Evolutionary conservation across 176 grass and related monocot genomes (phyloP), one percentile per base, ranked within the genome.

Genomic region (Cenchrus purpureus): DNA sequence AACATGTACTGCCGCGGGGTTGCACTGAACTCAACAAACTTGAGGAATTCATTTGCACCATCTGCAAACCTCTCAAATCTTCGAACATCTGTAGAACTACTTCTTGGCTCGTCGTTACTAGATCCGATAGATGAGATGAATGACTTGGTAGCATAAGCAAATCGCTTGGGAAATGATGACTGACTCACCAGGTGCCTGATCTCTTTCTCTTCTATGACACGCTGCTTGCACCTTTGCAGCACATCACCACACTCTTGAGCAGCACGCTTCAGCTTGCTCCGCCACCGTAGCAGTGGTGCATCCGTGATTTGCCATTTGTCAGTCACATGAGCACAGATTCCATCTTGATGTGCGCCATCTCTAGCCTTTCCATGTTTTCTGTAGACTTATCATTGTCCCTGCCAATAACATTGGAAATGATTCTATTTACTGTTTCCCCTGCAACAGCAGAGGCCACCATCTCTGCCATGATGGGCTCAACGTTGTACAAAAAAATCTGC

Each of bases 1-100:
- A 79, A 79, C 25, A 15, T 34, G 28, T 71, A 20, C 17, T 77
- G 16, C 0, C 53, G 31, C n/a, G n/a, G 82, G 17, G 74, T 68
- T 6, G 42, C 74, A 0, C 84, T 65, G 7, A 79, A 49, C 13
- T 72, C 55, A 0, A 86, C 19, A 0, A 53, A 71, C 55, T 48
- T 63, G 1, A 86, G 57, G 20, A 86, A 86, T 1, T 79, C 67
- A 15, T 44, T 52, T 2, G 84, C 45, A 2, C 31, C 84, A 8
- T 79, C 32, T 1, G 84, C 84, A 50, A 79, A 73, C 32, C 67
- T 29, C 31, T 79, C 84, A 6, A 86, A 53, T 8, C 76, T 44
- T 1, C 14, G 68, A 3, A 86, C 20, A 1, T 4, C 51, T 12
- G 20, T 34, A 17, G 12, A 45, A 2, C 1, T 31, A 10, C 0